Evolutionary conservation across 306 rosid species (phyloP), one percentile per base, ranked within the genome.

Genomic region (Cucumis cinereus): DNA sequence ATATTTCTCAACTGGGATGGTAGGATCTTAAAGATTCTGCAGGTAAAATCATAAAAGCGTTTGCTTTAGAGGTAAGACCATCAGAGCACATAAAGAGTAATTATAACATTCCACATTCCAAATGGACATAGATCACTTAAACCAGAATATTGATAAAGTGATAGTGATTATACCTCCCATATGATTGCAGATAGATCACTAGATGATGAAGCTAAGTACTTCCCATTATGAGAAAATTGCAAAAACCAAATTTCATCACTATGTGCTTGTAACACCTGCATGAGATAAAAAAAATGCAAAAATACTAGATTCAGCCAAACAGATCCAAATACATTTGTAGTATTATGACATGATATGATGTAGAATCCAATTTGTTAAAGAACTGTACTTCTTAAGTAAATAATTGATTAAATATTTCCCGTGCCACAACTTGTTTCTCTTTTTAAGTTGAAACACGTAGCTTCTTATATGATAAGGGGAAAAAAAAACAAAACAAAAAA

Each of bases 141-240:
- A 67, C 53, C 33, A 41, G 30, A 4, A 24, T 22, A 78, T 52
- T 19, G 75, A 58, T 57, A 36, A 41, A 22, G 73, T 62, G 38
- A 60, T 54, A 59, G 62, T 62, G 71, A 47, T 66, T 20, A 61
- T 86, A 94, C 98, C 98, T 91, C 98, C 98, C 98, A 94, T 84
- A 94, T 89, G 61, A 94, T 89, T 64, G 96, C 89, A 73, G 95
- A 84, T 77, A 74, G 86, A 81, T 94, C 98, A 49, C 85, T 90
- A 72, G 99, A 95, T 50, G 99, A 88, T 71, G 99, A 92, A 77
- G 99, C 99, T 80, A 95, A 85, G 88, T 88, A 90, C 61, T 89
- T 89, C 56, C 99, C 98, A 76, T 89, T 78, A 76, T 92, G 96
- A 47, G 99, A 95, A 90, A 95, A 95, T 81, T 90, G 88, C 83